Percentiles rank a stretch among this genome's conserved stretches.
phyloP scores from a whole-genome alignment of 177 flowering plant genomes.

The Tripterygium wilfordii region DNA sequence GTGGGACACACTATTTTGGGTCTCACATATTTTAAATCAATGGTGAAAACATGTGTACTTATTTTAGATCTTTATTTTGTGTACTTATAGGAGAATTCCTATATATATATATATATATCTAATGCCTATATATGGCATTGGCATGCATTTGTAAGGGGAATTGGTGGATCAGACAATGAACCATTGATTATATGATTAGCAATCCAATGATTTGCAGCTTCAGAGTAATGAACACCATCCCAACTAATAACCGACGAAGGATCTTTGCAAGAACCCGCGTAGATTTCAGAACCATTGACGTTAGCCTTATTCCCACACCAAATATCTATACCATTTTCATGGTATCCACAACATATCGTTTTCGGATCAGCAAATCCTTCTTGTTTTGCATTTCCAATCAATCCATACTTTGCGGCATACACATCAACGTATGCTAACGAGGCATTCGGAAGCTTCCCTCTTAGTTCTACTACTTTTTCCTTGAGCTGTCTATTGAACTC shows the following conservation, averaged over 20 bases:
- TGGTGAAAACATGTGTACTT: too few species aligned
- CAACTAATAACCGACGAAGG: conserved; percentile 33
- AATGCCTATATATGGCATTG: conserved; percentile 2
- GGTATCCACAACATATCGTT: conserved; percentile 41
- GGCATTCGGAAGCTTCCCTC: too few species aligned
- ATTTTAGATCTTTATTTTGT: too few species aligned
- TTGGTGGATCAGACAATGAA: conserved; percentile 26
- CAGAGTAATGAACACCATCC: conserved; percentile 56
- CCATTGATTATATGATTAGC: conserved; percentile 25
- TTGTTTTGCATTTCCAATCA: too few species aligned
- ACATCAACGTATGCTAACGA: too few species aligned
- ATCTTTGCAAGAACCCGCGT: conserved; percentile 30
- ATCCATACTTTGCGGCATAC: too few species aligned
- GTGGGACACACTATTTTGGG: too few species aligned
- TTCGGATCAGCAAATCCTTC: conserved; percentile 30
- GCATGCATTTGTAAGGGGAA: conserved; percentile 22
- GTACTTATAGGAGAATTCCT: too few species aligned
- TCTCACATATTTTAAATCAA: too few species aligned
- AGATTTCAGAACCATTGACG: conserved; percentile 23
- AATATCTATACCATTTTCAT: conserved; percentile 17
- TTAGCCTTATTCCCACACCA: conserved; percentile 38
- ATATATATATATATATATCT: too few species aligned
- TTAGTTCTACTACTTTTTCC: too few species aligned
- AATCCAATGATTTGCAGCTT: conserved; percentile 55
- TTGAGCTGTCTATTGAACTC: too few species aligned